Evolutionary conservation across 192 early-diverging fungal species (phyloP).

Genomic region (Dispira parvispora): DNA sequence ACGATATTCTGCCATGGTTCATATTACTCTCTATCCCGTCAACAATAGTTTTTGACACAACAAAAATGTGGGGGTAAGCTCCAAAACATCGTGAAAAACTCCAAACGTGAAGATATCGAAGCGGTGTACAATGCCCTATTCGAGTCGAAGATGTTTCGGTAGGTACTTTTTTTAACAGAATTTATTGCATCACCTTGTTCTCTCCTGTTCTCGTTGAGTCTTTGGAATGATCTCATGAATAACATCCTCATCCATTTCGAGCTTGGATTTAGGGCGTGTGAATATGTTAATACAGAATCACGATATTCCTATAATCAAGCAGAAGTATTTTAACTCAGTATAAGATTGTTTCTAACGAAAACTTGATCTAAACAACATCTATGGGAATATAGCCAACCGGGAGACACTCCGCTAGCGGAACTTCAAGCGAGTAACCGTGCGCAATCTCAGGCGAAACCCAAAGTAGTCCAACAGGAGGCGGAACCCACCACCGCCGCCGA

Average conservation of each 20-base stretch:
- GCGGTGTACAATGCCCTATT: conserved; percentile 46
- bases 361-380: neutral
- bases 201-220: neutral
- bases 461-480: conserved; percentile 12
- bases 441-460: conserved; percentile 18
- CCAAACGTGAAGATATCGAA: conserved; percentile 42
- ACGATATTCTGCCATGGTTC: no score
- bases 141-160: conserved; percentile 36
- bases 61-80: conserved; percentile 57
- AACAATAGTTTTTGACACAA: conserved; percentile 30
- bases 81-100: conserved; percentile 45
- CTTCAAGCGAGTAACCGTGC: conserved; percentile 14
- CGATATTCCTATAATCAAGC: neutral
- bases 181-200: neutral
- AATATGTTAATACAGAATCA: neutral
- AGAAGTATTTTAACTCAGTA: neutral
- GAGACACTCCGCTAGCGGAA: conserved; percentile 9
- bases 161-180: conserved; percentile 3
- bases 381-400: neutral
- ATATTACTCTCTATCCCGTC: no score
- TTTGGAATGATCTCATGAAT: neutral
- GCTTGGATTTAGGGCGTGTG: neutral
- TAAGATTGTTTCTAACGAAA: neutral
- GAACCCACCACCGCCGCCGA: conserved; percentile 12
- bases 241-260: neutral